phyloP scores from a whole-genome alignment of 805 yeast genomes.

The Komagataella mondaviorum region DNA sequence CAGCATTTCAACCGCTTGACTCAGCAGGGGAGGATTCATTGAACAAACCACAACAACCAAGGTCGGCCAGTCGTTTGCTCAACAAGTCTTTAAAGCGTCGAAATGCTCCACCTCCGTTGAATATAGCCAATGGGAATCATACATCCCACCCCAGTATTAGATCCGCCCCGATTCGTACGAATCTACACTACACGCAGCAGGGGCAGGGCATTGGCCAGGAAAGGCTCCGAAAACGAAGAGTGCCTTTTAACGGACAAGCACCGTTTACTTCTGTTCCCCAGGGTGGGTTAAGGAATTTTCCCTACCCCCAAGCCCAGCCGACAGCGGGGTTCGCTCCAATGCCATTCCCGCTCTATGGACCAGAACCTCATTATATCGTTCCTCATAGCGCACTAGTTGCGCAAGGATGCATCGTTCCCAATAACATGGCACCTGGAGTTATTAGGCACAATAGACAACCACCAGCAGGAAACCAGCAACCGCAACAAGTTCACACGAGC shows the following conservation, averaged over 20 bases:
- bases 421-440: not conserved
- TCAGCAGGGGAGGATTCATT: not conserved
- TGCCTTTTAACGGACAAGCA: not conserved
- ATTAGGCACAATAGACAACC: not conserved
- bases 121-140: not conserved
- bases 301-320: not conserved
- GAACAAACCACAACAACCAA: not conserved
- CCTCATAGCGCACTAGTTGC: not conserved
- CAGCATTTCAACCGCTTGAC: not conserved
- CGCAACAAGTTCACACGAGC: not conserved
- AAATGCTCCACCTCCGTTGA: slow-evolving; percentile 3
- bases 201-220: not conserved
- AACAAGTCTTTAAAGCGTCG: slow-evolving; percentile 1
- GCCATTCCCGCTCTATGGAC: not conserved
- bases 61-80: not conserved
- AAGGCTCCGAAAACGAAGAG: not conserved
- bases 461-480: not conserved
- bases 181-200: not conserved
- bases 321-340: not conserved
- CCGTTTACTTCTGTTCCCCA: not conserved
- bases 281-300: not conserved
- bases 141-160: slow-evolving; percentile 1
- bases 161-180: slow-evolving; percentile 2
- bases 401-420: not conserved
- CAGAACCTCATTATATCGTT: not conserved